phyloP scores from a whole-genome alignment of 2,329 filamentous ascomycete genomes.

The Pseudocercospora crystallina region DNA sequence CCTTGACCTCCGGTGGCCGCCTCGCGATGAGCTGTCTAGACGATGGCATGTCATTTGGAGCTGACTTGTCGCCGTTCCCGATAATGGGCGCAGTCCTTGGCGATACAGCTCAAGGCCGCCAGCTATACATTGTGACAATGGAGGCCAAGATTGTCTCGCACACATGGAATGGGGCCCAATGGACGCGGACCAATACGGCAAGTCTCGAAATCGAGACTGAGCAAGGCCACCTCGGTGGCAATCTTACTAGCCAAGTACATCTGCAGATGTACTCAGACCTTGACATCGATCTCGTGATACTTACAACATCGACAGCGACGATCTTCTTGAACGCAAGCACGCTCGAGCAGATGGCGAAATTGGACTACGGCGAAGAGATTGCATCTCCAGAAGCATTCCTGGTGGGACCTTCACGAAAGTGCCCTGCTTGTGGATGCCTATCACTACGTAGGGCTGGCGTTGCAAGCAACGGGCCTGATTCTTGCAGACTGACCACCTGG shows the following conservation, averaged over 20 bases:
- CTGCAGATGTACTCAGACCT: conserved; percentile 25
- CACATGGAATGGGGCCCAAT: conserved; percentile 17
- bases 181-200: conserved; percentile 14
- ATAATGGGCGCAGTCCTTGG: conserved; percentile 27
- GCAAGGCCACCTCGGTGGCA: conserved; percentile 8
- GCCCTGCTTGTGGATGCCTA: conserved; percentile 52
- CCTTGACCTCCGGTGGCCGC: conserved; percentile 65
- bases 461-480: conserved; percentile 47
- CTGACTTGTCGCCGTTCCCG: conserved; percentile 23
- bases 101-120: conserved; percentile 19
- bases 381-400: conserved; percentile 15
- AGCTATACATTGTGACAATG: conserved; percentile 27
- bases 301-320: conserved; percentile 15
- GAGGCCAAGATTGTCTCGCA: conserved; percentile 22
- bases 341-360: conserved; percentile 16
- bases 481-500: conserved; percentile 25
- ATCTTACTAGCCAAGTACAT: conserved; percentile 20
- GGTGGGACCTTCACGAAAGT: conserved; percentile 40
- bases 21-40: conserved; percentile 59
- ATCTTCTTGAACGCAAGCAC: conserved; percentile 26
- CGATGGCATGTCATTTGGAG: conserved; percentile 30
- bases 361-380: conserved; percentile 16
- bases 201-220: conserved; percentile 16
- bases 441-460: conserved; percentile 64
- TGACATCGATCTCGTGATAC: conserved; percentile 25